Base-by-base conservation (phyloP, 208 protist species). In the Wallacemonas sp. region DNA sequence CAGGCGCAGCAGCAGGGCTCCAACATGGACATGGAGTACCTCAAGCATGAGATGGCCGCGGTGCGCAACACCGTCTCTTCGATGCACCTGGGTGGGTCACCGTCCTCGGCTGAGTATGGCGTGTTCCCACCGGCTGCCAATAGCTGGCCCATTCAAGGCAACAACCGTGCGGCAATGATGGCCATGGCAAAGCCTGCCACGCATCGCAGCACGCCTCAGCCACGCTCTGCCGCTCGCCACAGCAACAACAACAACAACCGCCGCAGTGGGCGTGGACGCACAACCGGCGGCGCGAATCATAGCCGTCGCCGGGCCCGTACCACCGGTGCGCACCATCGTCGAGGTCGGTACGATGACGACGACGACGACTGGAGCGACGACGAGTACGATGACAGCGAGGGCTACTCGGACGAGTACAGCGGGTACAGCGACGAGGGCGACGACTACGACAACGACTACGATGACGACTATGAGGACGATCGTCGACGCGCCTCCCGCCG, bases 41-140 rank as follows among this genome's bases (percentile, higher is more conserved):
- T 86, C 7, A 59, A 70, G 12, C 79, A 80, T 32, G 76, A 86
- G 68, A 55, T 86, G 29, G 59, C 48, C 16, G 76, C 76, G 10
- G 65, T 84, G 42, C 67, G 79, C 14, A 31, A 64, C 12, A 64
- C 57, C 7, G 18, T 64, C n/a, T 52, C 62, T 8, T 62, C 61
- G 3, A 49, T 81, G 50, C 26, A 42, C 12, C 16, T 33, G 36
- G n/a, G 11, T n/a, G 41, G 45, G 2, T 3, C 62, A 31, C 62
- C 33, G 10, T 12, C 7, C n/a, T n/a, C n/a, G n/a, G n/a, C n/a
- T n/a, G n/a, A n/a, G 42, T 49, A 50, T 16, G 42, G 41, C 23
- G 16, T 31, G 39, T 25, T 50, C 1, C 31, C 52, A 23, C 18
- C 31, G 5, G 52, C 52, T 3, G 52, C 52, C 14, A 59, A 41